A percentile compares a stretch with the other conserved stretches of the same genome.
These are phyloP conservation scores for Parastagonospora avenae DNA, from an alignment of 2,329 filamentous ascomycete species.

Conservation along the genomic window DNA sequence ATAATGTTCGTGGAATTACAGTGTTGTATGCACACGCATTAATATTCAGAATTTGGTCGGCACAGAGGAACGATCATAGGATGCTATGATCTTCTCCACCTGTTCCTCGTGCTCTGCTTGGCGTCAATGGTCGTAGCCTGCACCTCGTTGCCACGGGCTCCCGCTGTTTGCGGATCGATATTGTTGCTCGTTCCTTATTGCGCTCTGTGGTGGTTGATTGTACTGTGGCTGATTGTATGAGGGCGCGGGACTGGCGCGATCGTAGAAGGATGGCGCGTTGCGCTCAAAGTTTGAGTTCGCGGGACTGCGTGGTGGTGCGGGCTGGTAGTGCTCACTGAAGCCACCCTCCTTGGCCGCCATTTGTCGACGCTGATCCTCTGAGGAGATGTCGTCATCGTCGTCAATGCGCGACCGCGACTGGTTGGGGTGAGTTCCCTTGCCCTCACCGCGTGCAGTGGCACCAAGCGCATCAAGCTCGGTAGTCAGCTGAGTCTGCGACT, in stretches of 20 bases:
- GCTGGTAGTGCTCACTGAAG: constrained; percentile 50
- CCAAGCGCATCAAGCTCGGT: constrained; percentile 91
- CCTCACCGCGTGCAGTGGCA: constrained; percentile 83
- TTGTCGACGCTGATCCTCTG: constrained; percentile 50
- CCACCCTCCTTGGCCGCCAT: constrained; percentile 40
- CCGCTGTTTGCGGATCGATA: constrained; percentile 58
- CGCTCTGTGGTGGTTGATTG: not conserved
- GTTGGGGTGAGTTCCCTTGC: constrained; percentile 53
- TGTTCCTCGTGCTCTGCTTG: constrained; percentile 45
- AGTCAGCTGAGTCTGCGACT: constrained; percentile 85
- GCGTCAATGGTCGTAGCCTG: constrained; percentile 65
- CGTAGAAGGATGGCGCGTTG: constrained; percentile 35
- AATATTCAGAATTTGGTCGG: constrained; percentile 29
- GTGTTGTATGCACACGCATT: constrained; percentile 37
- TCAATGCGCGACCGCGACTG: constrained; percentile 64
- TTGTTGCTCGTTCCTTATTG: constrained; percentile 30
- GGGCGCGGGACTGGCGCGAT: constrained; percentile 40
- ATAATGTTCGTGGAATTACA: constrained; percentile 30
- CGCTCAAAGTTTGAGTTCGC: constrained; percentile 43
- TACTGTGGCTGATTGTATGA: constrained; percentile 42
- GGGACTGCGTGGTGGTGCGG: constrained; percentile 53
- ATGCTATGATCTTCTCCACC: constrained; percentile 43
- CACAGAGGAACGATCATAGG: constrained; percentile 41
- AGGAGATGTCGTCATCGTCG: constrained; percentile 72
- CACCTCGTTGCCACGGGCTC: constrained; percentile 69